Base-by-base conservation (phyloP, 106 monocot species). In the Amphibolis antarctica region DNA sequence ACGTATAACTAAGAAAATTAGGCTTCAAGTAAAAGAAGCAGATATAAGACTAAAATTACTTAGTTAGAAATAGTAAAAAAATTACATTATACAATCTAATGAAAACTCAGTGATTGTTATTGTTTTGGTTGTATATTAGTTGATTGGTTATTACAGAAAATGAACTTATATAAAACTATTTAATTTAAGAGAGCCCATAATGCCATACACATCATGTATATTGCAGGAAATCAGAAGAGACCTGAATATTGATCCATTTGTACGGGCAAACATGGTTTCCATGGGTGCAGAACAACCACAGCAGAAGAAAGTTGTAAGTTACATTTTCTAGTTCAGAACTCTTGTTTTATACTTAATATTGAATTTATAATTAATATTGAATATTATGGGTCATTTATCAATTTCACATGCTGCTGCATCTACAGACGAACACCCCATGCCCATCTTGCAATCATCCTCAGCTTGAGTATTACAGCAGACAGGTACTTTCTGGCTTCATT, bases 161-260 rank as follows among this genome's bases (percentile, higher is more conserved):
- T n/a, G n/a, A n/a, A n/a, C n/a, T n/a, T n/a, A n/a, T n/a, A n/a
- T n/a, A n/a, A n/a, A n/a, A n/a, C n/a, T n/a, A n/a, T n/a, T n/a
- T n/a, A n/a, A n/a, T n/a, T n/a, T n/a, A n/a, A n/a, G n/a, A n/a
- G 14, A 13, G 13, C 11, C 28, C 13, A 28, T 29, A 28, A 27
- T 56, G 56, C 20, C 23, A 12, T 55, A 1, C 24, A 67, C 25
- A n/a, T 67, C 42, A 19, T 54, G 30, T 54, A 36, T 42, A 36
- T 67, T 67, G 18, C 74, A 89, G 89, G 86, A 91, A 62, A 86
- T 91, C 28, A 81, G 86, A 75, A 86, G 91, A 65, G 80, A 79
- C 12, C 60, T 92, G 46, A 78, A 83, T 58, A 53, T 83, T 55
- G 81, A 86, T 20, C 91, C 91, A n/a, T 83, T 83, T 74, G 82